These are phyloP conservation scores for Posidonia australis DNA, from an alignment of 106 monocot species.

Conservation along the genomic window DNA sequence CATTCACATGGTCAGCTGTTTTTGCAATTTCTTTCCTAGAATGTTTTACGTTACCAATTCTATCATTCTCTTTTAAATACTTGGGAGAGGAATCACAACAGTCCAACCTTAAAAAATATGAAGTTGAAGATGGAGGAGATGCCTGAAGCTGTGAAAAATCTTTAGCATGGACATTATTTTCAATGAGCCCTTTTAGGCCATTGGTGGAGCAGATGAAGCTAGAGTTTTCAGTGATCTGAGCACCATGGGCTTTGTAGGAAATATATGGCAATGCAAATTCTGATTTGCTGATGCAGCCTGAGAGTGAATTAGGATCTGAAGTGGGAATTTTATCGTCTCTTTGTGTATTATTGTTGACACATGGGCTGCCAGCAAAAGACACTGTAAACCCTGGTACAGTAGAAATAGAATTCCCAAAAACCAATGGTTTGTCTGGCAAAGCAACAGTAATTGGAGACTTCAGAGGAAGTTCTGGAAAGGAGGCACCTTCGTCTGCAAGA, in stretches of 20 bases:
- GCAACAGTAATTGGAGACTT: constrained; percentile 62
- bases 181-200: constrained; percentile 9
- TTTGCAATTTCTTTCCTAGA: not conserved
- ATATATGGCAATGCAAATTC: constrained; percentile 1
- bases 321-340: constrained; percentile 1
- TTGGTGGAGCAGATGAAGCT: not conserved
- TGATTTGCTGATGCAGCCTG: not conserved
- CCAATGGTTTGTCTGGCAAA: constrained; percentile 50
- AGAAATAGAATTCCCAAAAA: constrained; percentile 49
- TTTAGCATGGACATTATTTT: constrained; percentile 5
- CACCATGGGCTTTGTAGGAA: constrained; percentile 8
- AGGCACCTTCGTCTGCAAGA: constrained; percentile 93
- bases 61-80: constrained; percentile 2
- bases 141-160: constrained; percentile 1
- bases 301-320: constrained; percentile 5
- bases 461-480: constrained; percentile 74
- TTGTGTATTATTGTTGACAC: constrained; percentile 9
- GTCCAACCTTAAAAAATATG: constrained; percentile 1
- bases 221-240: not conserved
- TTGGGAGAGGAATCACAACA: not conserved
- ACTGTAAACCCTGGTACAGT: constrained; percentile 33
- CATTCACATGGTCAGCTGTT: constrained; percentile 5
- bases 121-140: not conserved
- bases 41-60: constrained; percentile 8
- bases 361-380: constrained; percentile 14